These are phyloP conservation scores for Pluteus cervinus DNA, from an alignment of 768 basidiomycete species.

Conservation along the genomic window DNA sequence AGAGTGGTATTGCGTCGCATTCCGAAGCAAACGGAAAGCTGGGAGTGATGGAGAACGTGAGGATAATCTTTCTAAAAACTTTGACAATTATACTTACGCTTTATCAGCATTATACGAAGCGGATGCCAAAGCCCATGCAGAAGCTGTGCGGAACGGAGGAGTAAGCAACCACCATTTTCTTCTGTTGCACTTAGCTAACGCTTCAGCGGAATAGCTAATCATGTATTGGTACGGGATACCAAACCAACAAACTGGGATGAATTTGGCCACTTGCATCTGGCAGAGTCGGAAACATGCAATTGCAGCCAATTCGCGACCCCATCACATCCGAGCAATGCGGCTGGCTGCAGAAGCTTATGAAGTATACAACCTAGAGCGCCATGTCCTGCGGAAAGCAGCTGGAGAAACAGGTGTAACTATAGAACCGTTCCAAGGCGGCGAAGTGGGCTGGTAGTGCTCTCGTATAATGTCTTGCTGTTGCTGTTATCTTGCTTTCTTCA, in stretches of 20 bases:
- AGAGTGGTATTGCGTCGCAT: constrained; percentile 92
- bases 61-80: constrained; percentile 15
- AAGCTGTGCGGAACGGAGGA: constrained; percentile 83
- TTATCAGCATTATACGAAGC: constrained; percentile 73
- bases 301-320: constrained; percentile 71
- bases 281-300: constrained; percentile 80
- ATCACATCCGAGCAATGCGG: constrained; percentile 79
- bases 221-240: constrained; percentile 96
- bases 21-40: constrained; percentile 69
- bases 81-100: constrained; percentile 2
- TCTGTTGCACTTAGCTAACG: constrained; percentile 8
- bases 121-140: constrained; percentile 85
- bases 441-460: constrained; percentile 60
- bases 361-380: constrained; percentile 70
- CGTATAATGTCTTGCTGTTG: neutral
- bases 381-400: constrained; percentile 58
- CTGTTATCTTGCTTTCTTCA: constrained; percentile 8
- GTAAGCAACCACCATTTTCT: constrained; percentile 34
- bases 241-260: constrained; percentile 65
- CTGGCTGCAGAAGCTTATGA: constrained; percentile 77
- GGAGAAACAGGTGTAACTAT: constrained; percentile 56
- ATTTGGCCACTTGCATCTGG: constrained; percentile 97
- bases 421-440: constrained; percentile 52
- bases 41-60: constrained; percentile 66
- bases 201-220: constrained; percentile 45